Evolutionary conservation across 345 rosid genomes (phyloP), one percentile per base, ranked within the genome.

Genomic region (Hirschfeldia incana): DNA sequence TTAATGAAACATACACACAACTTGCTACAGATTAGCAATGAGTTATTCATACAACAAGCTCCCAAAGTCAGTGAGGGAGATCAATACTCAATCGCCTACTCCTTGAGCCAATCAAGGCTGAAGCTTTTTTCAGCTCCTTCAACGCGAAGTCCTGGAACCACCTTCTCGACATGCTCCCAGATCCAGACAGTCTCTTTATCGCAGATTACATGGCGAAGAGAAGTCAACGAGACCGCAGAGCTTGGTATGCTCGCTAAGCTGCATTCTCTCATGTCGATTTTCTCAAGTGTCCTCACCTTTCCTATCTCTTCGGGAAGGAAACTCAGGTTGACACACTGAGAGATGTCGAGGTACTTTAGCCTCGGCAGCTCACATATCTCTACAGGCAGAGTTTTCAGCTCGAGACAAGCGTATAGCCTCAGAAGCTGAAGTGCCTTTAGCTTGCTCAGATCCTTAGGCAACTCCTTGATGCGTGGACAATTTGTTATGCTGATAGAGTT

Each of bases 251-350:
- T 37, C 71, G 68, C 42, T 33, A 88, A 71, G 68, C 65, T 76
- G 67, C 97, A 89, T 64, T 92, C 97, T 78, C 98, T 89, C 99
- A 90, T 91, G 89, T 95, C 97, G 1, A 95, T 87, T 89, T 93
- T 91, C 83, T 91, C 97, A 70, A 95, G 80, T 46, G 82, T 85
- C 6, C 17, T 58, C 26, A 93, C 73, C 16, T 77, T 83, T 67
- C 92, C 92, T 0, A 93, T 85, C 62, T 84, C 77, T 15, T 86
- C 85, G 0, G 98, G 99, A 78, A 95, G 88, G 73, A 59, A 55
- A 17, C 61, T 75, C 72, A 95, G 66, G 66, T 80, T 86, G 37
- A 89, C 82, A 74, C 99, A 95, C 10, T 91, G 90, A 36, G 97
- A 91, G 32, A 95, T 84, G 74, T 95, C 97, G 0, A 95, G 75